Evolutionary conservation across 2,329 filamentous ascomycete species (phyloP).

Genomic region (Ceratocystis variospora): DNA sequence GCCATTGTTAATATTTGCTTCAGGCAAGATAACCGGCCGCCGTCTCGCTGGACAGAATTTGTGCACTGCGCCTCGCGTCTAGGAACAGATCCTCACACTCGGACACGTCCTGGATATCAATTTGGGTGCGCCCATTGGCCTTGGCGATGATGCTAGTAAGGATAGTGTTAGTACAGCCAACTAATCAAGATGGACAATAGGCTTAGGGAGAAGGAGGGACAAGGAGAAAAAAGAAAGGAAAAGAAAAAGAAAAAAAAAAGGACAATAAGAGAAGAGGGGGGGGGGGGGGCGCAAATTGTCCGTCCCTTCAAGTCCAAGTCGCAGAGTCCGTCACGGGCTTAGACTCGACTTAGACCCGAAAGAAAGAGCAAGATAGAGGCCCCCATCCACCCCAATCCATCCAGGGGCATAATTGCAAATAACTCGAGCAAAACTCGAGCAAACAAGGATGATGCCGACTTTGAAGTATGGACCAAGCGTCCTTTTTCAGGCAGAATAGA

Average conservation of each 20-base stretch:
- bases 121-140: conserved; percentile 63
- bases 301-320: background rate
- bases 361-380: conserved; percentile 2
- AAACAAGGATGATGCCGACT: conserved; percentile 8
- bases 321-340: background rate
- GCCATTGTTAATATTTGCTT: background rate
- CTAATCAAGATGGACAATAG: background rate
- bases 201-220: background rate
- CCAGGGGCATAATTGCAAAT: conserved; percentile 6
- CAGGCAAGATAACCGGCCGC: conserved; percentile 51
- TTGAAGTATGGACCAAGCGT: background rate
- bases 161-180: conserved; percentile 8
- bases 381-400: background rate
- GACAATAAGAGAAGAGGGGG: background rate
- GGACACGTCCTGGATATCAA: conserved; percentile 61
- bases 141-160: conserved; percentile 63
- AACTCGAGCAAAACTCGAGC: background rate
- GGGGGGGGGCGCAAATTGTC: background rate
- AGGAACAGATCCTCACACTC: conserved; percentile 78
- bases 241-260: background rate
- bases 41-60: conserved; percentile 49
- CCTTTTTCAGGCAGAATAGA: background rate
- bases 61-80: conserved; percentile 64
- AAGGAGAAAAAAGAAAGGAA: background rate
- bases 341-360: background rate